Evolutionary conservation across 257 asterid genomes (phyloP).

Genomic region (Leonotis leonurus): DNA sequence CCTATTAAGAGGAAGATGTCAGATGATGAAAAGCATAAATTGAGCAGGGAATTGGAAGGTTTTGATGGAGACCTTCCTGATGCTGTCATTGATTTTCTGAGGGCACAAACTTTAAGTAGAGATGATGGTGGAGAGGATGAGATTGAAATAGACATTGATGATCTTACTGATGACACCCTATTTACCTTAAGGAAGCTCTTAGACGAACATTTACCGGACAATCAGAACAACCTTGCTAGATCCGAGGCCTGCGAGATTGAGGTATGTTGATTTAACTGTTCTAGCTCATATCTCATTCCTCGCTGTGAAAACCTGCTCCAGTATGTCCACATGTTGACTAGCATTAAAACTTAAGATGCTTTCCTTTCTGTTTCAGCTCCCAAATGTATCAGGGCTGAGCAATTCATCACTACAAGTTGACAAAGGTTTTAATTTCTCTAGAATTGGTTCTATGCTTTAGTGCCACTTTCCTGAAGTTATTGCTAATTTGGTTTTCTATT

Average conservation of each 20-base stretch:
- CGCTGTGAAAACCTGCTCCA: background rate
- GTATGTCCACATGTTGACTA: background rate
- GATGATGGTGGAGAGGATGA: conserved; percentile 59
- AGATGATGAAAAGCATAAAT: conserved; percentile 51
- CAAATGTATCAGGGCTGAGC: conserved; percentile 78
- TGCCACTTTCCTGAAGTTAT: background rate
- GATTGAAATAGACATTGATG: conserved; percentile 75
- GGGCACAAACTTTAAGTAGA: conserved; percentile 44
- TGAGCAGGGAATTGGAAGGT: conserved; percentile 54
- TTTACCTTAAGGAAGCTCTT: conserved; percentile 54
- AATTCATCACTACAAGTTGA: conserved; percentile 75
- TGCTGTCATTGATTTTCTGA: conserved; percentile 47
- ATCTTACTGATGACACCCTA: conserved; percentile 50
- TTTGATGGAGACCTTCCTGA: conserved; percentile 50
- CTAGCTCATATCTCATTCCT: background rate
- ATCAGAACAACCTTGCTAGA: conserved; percentile 33
- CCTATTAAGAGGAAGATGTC: conserved; percentile 47
- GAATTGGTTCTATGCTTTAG: conserved; percentile 6
- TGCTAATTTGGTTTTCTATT: conserved; percentile 13
- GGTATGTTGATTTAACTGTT: conserved; percentile 39
- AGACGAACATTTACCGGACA: conserved; percentile 51
- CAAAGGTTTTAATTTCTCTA: conserved; percentile 53
- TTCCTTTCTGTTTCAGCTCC: conserved; percentile 52
- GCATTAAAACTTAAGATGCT: conserved; percentile 4
- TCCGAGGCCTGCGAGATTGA: conserved; percentile 78